Base-by-base conservation (phyloP, 2,329 filamentous ascomycete genomes). In the Byssothecium circinans region DNA sequence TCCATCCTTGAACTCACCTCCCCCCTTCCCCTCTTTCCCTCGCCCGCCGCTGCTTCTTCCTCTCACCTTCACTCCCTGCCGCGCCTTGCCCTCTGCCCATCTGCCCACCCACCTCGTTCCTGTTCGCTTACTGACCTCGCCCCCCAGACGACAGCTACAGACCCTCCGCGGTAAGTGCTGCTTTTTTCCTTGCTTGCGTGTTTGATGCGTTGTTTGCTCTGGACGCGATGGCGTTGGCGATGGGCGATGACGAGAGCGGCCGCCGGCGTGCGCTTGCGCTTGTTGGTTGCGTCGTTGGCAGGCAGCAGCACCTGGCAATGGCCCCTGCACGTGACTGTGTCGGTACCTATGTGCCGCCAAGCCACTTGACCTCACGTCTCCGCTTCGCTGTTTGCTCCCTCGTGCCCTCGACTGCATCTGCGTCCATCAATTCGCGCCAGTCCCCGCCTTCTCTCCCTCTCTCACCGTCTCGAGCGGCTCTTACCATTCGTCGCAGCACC, bases 61-160 rank as follows among this genome's bases (percentile, higher is more conserved):
- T 32, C 29, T 32, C 29, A 14, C 29, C 29, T 32, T 32, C 29
- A n/a, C n/a, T n/a, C n/a, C n/a, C n/a, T n/a, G n/a, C n/a, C n/a
- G n/a, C n/a, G n/a, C n/a, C n/a, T n/a, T n/a, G n/a, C n/a, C n/a
- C 14, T 12, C 23, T 20, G 14, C 17, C 30, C 36, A 29, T 15
- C 17, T 6, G 7, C 6, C 22, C 38, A 12, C 38, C 25, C 25
- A 29, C n/a, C 19, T 42, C 40, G 10, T 42, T 32, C 11, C 32
- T 32, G n/a, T 15, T 18, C 11, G 12, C 18, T 17, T 45, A 47
- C 56, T 57, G 50, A 56, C 54, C 42, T n/a, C 37, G 30, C 22
- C 27, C 43, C 20, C 32, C 45, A 59, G 58, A 61, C 53, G 58
- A 65, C 46, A 53, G 55, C 32, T 66, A 67, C 54, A 58, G 64